phyloP scores from a whole-genome alignment of 208 protist species.

The Trypanosoma scelopori region DNA sequence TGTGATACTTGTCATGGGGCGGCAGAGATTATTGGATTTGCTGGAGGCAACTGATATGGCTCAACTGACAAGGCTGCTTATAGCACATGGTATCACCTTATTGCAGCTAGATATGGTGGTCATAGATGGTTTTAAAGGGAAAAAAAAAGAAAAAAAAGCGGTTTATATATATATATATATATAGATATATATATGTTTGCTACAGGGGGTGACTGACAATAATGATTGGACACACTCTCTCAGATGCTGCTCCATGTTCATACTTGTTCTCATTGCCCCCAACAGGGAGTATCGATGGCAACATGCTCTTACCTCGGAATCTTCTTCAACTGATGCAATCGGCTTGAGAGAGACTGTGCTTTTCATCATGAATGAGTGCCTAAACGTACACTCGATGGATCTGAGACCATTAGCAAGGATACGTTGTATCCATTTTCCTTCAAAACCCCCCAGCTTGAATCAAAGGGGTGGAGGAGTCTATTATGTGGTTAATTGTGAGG shows the following conservation, averaged over 20 bases:
- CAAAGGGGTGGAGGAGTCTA: constrained; percentile 19
- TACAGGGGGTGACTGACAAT: not conserved
- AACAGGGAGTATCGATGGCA: constrained; percentile 14
- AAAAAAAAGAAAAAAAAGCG: too few species aligned
- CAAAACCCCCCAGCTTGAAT: constrained; percentile 2
- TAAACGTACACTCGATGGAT: constrained; percentile 3
- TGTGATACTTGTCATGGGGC: not conserved
- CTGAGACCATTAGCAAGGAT: constrained; percentile 14
- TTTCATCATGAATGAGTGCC: constrained; percentile 20
- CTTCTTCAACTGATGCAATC: not conserved
- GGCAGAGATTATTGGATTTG: constrained; percentile 3
- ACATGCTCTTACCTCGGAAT: not conserved
- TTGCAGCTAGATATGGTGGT: not conserved
- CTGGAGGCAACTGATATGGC: not conserved
- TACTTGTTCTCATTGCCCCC: constrained; percentile 18
- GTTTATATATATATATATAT: constrained; percentile 2
- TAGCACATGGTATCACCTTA: constrained; percentile 5
- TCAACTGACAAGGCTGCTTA: constrained; percentile 11
- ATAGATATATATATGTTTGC: not conserved
- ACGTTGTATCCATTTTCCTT: constrained; percentile 22
- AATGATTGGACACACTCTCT: constrained; percentile 9
- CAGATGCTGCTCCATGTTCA: constrained; percentile 24
- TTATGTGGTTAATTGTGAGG: constrained; percentile 23
- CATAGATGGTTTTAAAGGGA: not conserved
- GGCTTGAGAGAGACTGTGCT: not conserved